Base-by-base conservation (phyloP, 345 rosid species). In the Camelina hispida region DNA sequence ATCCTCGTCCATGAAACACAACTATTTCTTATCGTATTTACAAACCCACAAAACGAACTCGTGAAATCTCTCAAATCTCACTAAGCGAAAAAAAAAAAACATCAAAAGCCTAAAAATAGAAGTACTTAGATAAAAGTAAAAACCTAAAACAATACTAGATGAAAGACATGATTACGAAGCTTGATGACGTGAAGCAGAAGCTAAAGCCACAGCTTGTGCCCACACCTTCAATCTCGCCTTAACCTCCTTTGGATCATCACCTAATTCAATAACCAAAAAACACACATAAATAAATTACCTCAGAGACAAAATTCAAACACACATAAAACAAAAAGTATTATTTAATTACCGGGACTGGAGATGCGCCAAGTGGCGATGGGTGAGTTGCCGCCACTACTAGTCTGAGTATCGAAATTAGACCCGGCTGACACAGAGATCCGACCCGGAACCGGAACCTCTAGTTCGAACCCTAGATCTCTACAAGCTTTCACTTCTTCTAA, bases 181-280 rank as follows among this genome's bases (percentile, higher is more conserved):
- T 44, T 85, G 84, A 58, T 85, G 84, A 58, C 81, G 79, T 46
- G 93, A 75, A 8, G 95, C 18, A 15, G 97, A 91, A 25, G 87
- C 91, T 34, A 92, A 73, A 7, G 97, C 99, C 79, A 95, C 99
- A 1, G 96, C 93, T 75, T 91, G 99, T 71, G 97, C 99, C 99
- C 99, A 95, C 60, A 89, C 92, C 79, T 88, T 95, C 16, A 95
- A 79, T 78, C 99, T 80, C 22, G 99, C 99, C 87, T 95, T 95
- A 17, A 95, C 99, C 72, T 95, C 97, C 68, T 88, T 72, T 10
- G 99, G 99, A 68, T 95, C 96, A 82, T 95, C 99, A 11, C 98
- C 98, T 94, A 69, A 72, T 63, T 11, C 60, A 17, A 53, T 67
- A 52, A 53, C 22, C 20, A 17, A 73, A 42, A 34, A n/a, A 56